Conservation (phyloP, 495 filamentous ascomycete genomes). For the Neurospora sp. region DNA sequence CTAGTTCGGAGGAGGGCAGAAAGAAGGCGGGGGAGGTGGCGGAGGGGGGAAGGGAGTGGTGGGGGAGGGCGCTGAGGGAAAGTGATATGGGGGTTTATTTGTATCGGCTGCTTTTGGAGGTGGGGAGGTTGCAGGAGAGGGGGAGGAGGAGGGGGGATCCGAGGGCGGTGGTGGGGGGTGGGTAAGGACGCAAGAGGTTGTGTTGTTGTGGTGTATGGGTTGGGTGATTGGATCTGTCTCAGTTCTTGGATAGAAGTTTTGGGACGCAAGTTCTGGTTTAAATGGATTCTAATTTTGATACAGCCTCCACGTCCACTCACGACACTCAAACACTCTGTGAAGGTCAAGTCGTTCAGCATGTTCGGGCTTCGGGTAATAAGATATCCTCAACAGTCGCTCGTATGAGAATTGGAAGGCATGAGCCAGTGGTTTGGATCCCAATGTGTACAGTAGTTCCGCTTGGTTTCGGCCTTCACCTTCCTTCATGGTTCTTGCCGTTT, state of each 20-base stretch:
- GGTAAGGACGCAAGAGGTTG: not conserved
- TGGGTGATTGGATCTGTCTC: not conserved
- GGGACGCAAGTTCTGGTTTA: not conserved
- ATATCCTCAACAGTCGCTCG: not conserved
- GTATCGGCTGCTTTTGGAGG: slow-evolving; percentile 60
- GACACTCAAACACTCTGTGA: not conserved
- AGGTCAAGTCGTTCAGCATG: not conserved
- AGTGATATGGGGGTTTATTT: slow-evolving; percentile 70
- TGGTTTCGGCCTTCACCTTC: not conserved
- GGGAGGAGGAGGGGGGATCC: slow-evolving; percentile 7
- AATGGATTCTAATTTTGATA: not conserved
- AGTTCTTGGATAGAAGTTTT: not conserved
- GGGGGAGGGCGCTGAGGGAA: slow-evolving; percentile 48
- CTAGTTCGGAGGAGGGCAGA: slow-evolving; percentile 19
- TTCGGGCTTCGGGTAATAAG: not conserved
- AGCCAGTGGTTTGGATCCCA: not conserved
- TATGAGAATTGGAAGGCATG: not conserved
- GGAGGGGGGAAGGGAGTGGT: slow-evolving; percentile 52
- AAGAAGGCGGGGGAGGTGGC: slow-evolving; percentile 25
- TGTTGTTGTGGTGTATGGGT: not conserved
- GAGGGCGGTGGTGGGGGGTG: too few species aligned
- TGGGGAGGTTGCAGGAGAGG: slow-evolving; percentile 56
- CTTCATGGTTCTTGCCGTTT: not conserved
- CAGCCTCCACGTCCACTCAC: not conserved
- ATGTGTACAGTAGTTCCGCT: not conserved